Conservation (phyloP, 441 rosid genomes). For the Geranium incanum region DNA sequence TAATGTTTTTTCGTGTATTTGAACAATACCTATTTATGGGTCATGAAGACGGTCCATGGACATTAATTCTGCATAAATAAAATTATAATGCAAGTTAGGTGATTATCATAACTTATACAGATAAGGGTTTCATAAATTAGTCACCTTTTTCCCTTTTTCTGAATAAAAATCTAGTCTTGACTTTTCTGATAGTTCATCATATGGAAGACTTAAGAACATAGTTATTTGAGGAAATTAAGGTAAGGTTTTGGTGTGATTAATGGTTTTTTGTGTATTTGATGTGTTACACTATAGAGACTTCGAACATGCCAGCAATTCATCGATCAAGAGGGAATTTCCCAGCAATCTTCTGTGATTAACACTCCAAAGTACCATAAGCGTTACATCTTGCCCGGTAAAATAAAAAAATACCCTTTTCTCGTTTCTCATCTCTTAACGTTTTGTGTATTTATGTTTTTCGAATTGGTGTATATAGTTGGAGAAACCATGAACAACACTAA, state of each 20-base stretch:
- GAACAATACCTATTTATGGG: not conserved
- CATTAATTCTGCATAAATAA: not conserved
- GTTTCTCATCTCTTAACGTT: not conserved
- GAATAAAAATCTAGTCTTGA: not conserved
- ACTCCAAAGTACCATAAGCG: conserved; percentile 85
- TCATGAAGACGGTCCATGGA: not conserved
- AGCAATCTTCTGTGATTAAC: conserved; percentile 66
- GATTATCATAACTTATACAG: not conserved
- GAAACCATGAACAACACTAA: conserved; percentile 59
- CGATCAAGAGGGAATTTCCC: conserved; percentile 76
- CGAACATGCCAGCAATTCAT: conserved; percentile 77
- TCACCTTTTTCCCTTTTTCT: not conserved
- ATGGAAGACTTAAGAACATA: too few relatives aligned
- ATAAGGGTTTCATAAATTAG: not conserved
- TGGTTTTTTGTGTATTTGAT: conserved; percentile 8
- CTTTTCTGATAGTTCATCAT: not conserved
- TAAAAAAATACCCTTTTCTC: not conserved
- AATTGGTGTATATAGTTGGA: conserved; percentile 45
- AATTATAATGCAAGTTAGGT: not conserved
- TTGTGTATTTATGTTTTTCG: not conserved
- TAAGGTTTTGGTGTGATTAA: not conserved
- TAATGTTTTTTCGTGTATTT: not conserved
- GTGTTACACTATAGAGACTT: conserved; percentile 50
- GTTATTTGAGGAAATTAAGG: too few relatives aligned
- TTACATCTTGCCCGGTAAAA: conserved; percentile 75